Base-by-base conservation (phyloP, 768 basidiomycete genomes). In the Pleurotus eryngii region DNA sequence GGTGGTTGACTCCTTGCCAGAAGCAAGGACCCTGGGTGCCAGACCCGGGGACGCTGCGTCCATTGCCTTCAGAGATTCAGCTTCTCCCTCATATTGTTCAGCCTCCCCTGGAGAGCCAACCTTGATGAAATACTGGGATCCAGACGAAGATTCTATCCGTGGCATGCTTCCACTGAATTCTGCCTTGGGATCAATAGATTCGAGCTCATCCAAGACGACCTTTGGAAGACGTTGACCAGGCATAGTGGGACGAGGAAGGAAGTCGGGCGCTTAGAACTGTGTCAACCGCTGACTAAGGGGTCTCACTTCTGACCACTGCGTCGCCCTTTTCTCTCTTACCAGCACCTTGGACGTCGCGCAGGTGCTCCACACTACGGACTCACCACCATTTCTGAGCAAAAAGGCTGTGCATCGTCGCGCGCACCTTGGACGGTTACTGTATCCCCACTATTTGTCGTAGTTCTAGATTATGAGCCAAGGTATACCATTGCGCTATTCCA, bases 1-100 rank as follows among this genome's bases (percentile, higher is more conserved):
- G 18, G 49, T 26, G 11, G 20, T 22, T 5, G 67, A 61, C 11
- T 70, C 66, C 17, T 76, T 55, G 3, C 85, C 86, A 45, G 66
- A 76, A 5, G 79, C 76, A 20, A 89, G 64, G 7, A 92, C 65
- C 17, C 61, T 71, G 0, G 90, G 90, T 1, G 79, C 84, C 20
- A 92, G 67, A 0, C 84, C 83, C 11, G 87, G 87, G 3, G 88
- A 87, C n/a, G 85, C 89, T 15, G 64, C 62, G 24, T 76, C 63
- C 49, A 92, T 89, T 2, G 78, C 82, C 59, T 73, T 80, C 54
- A 92, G 78, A 6, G 90, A 88, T 62, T 84, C 83, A 40, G 77
- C 82, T 69, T 92, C 90, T 11, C 87, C 88, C 0, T 65, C 63
- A 60, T 80, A 91, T 60, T 92, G 90, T 59, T 89, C 89, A 55